A percentile compares a stretch with the other conserved stretches of the same genome.
These are phyloP conservation scores for Ephemerocybe angulata DNA, from an alignment of 768 basidiomycete genomes.

Conservation along the genomic window DNA sequence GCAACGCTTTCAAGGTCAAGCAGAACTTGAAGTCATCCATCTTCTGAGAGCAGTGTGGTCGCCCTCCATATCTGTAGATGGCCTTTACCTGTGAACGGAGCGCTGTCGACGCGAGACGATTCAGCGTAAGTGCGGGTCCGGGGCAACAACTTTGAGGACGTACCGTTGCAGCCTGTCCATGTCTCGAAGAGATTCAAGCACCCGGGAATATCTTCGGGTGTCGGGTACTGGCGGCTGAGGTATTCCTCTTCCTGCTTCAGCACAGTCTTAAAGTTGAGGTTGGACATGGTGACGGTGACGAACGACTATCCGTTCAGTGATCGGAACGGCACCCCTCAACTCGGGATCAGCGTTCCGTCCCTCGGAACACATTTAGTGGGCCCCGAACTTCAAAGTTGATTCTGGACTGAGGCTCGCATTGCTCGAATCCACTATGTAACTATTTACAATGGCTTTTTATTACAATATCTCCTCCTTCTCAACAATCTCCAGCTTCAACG, in stretches of 20 bases:
- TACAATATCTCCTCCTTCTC: background rate
- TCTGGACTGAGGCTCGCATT: too few species aligned
- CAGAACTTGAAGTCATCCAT: conserved; percentile 95
- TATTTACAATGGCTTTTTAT: too few species aligned
- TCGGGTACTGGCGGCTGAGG: conserved; percentile 65
- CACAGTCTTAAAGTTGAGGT: conserved; percentile 49
- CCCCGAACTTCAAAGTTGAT: too few species aligned
- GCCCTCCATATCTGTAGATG: conserved; percentile 80
- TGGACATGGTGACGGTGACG: conserved; percentile 24
- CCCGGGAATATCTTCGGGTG: conserved; percentile 73
- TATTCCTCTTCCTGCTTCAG: conserved; percentile 68
- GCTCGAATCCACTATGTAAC: too few species aligned
- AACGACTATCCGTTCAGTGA: background rate
- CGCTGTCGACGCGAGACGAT: conserved; percentile 38
- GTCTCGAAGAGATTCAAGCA: conserved; percentile 76
- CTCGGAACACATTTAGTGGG: too few species aligned
- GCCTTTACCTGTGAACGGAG: conserved; percentile 78
- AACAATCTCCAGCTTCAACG: background rate
- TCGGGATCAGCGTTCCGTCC: too few species aligned
- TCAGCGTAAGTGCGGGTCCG: conserved; percentile 2
- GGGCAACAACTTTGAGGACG: conserved; percentile 16
- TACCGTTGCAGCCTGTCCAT: conserved; percentile 69
- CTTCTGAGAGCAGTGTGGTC: conserved; percentile 69
- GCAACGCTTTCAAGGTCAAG: conserved; percentile 73
- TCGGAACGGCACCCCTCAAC: background rate